Conservation (phyloP, 2,329 filamentous ascomycete species). For the Fusarium sp. region DNA sequence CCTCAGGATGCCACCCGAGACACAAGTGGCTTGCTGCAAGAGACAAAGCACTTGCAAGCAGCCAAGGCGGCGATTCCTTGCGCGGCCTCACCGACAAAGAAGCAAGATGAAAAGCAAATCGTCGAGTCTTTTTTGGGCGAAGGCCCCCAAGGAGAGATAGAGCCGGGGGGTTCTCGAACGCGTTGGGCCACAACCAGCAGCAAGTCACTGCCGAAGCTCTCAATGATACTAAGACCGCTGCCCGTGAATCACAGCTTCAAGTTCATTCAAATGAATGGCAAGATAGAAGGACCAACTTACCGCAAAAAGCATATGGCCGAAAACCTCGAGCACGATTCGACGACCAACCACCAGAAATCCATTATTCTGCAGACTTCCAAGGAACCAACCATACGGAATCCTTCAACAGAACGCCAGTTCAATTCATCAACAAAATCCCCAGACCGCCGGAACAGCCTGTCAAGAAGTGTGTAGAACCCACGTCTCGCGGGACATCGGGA, state of each 20-base stretch:
- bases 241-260: constrained; percentile 15
- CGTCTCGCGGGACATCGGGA: constrained; percentile 10
- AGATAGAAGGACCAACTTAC: constrained; percentile 1
- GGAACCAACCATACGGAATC: constrained; percentile 9
- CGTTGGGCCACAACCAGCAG: constrained; percentile 21
- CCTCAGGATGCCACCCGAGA: background rate
- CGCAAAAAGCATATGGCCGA: background rate
- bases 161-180: constrained; percentile 31
- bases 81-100: background rate
- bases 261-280: constrained; percentile 18
- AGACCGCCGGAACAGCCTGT: constrained; percentile 6
- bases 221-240: constrained; percentile 2
- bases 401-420: constrained; percentile 25
- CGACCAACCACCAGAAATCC: constrained; percentile 26
- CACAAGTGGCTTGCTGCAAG: background rate
- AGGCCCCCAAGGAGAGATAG: constrained; percentile 24
- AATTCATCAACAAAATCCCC: background rate
- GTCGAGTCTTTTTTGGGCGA: constrained; percentile 58
- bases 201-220: constrained; percentile 13
- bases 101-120: constrained; percentile 8
- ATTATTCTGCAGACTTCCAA: constrained; percentile 12
- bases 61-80: constrained; percentile 2
- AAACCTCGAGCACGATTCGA: constrained; percentile 34
- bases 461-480: constrained; percentile 30
- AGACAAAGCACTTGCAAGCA: constrained; percentile 14